These are phyloP conservation scores for Aureobasidium leucospermi DNA, from an alignment of 2,329 filamentous ascomycete genomes.

Conservation along the genomic window DNA sequence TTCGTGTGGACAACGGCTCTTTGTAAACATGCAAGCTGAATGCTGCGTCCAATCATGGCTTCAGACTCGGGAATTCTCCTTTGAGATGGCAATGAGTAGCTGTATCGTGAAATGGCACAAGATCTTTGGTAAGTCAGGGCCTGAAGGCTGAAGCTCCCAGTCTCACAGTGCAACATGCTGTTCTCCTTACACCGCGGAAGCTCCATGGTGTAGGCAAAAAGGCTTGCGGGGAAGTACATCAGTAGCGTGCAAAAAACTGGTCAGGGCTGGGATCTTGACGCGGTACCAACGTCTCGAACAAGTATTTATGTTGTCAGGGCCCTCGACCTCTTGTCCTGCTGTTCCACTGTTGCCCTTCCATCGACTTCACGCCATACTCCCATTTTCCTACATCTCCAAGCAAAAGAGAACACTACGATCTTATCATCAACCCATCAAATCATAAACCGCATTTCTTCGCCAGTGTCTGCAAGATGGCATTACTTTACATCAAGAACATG, in stretches of 20 bases:
- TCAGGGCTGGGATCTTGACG: not conserved
- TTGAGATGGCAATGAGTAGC: not conserved
- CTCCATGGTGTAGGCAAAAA: not conserved
- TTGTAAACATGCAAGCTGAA: not conserved
- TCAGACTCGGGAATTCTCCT: not conserved
- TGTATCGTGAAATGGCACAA: not conserved
- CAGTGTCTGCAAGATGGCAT: not conserved
- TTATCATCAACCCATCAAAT: not conserved
- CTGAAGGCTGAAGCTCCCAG: not conserved
- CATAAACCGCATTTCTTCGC: not conserved
- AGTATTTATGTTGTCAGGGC: not conserved
- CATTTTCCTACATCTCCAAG: not conserved
- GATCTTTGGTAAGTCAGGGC: not conserved
- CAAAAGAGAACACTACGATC: not conserved
- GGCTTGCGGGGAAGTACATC: constrained; percentile 3
- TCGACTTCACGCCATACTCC: not conserved
- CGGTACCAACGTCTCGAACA: not conserved
- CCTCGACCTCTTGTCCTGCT: not conserved
- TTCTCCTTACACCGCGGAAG: not conserved
- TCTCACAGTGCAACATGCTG: not conserved
- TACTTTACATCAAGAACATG: constrained; percentile 5
- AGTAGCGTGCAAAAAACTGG: constrained; percentile 6
- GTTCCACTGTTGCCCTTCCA: not conserved
- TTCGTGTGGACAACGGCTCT: not conserved
- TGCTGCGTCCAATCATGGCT: not conserved